Evolutionary conservation across 1,284 basidiomycete genomes (phyloP).

Genomic region (Xerocomus cyaneibrunnescens): DNA sequence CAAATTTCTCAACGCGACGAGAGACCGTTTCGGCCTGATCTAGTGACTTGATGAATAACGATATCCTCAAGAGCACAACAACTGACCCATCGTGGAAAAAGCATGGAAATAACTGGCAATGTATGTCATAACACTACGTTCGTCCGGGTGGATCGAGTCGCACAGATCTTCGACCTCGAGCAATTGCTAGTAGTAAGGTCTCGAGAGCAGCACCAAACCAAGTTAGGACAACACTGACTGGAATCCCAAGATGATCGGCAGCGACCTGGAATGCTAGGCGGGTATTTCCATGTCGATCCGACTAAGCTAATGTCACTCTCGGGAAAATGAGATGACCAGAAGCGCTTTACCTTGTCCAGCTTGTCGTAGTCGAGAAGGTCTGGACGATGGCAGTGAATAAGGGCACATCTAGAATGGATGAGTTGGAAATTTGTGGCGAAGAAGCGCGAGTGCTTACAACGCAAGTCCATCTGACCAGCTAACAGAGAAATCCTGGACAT

Average conservation of each 20-base stretch:
- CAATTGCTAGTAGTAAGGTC: constrained; percentile 62
- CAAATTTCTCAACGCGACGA: constrained; percentile 92
- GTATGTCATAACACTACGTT: constrained; percentile 95
- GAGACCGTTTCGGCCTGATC: constrained; percentile 96
- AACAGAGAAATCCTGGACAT: constrained; percentile 90
- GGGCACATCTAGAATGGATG: constrained; percentile 69
- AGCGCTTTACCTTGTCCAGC: constrained; percentile 64
- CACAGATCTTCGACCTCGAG: constrained; percentile 98
- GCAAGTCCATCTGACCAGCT: constrained; percentile 96
- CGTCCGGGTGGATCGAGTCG: constrained; percentile 85
- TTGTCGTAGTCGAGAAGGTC: constrained; percentile 89
- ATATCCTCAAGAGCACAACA: background rate
- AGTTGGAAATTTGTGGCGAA: background rate
- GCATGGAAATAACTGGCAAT: constrained; percentile 98
- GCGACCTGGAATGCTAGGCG: constrained; percentile 85
- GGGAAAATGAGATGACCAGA: background rate
- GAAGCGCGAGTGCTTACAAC: constrained; percentile 58
- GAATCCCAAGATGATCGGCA: constrained; percentile 84
- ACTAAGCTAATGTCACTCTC: constrained; percentile 38
- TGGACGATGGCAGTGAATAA: constrained; percentile 96
- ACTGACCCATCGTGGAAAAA: constrained; percentile 91
- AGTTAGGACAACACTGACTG: constrained; percentile 53
- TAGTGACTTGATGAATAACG: constrained; percentile 33
- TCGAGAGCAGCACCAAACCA: constrained; percentile 3
- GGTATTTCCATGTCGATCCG: constrained; percentile 79